Evolutionary conservation across 345 rosid species (phyloP).

Genomic region (Acer yangbiense): DNA sequence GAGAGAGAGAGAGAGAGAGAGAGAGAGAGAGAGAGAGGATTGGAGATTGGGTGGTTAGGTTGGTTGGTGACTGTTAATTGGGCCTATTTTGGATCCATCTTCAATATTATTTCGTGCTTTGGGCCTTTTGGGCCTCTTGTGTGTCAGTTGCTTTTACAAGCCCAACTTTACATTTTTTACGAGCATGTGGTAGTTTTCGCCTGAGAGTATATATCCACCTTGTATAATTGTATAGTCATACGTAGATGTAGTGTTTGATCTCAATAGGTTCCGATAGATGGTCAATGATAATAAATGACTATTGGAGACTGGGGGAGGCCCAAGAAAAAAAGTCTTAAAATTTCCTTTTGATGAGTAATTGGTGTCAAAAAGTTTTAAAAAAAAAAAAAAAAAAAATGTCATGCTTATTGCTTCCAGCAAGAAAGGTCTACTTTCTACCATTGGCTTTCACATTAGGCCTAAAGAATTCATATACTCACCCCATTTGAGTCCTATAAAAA

Average conservation of each 20-base stretch:
- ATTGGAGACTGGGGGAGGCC: background rate
- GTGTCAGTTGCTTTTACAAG: background rate
- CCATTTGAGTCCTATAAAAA: too few species aligned
- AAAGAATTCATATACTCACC: too few species aligned
- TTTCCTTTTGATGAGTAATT: too few species aligned
- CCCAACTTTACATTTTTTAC: background rate
- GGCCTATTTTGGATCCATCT: slow-evolving; percentile 1
- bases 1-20: background rate
- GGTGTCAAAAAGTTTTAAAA: background rate
- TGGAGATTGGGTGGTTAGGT: slow-evolving; percentile 4
- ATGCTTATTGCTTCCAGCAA: background rate
- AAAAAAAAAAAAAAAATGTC: too few species aligned
- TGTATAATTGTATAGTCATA: too few species aligned
- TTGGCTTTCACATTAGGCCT: background rate
- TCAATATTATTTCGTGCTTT: background rate
- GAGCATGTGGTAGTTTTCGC: too few species aligned
- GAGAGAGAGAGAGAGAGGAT: background rate
- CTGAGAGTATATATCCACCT: too few species aligned
- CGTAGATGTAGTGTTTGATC: too few species aligned
- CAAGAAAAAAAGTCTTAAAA: too few species aligned
- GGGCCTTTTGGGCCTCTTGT: background rate
- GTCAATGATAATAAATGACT: background rate
- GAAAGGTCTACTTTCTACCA: background rate
- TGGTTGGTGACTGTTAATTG: slow-evolving; percentile 9
- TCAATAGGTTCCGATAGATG: too few species aligned